A percentile compares a stretch with the other conserved stretches of the same genome.
Evolutionary conservation across 176 grass and related monocot genomes (phyloP).

Genomic region (Guadua angustifolia): DNA sequence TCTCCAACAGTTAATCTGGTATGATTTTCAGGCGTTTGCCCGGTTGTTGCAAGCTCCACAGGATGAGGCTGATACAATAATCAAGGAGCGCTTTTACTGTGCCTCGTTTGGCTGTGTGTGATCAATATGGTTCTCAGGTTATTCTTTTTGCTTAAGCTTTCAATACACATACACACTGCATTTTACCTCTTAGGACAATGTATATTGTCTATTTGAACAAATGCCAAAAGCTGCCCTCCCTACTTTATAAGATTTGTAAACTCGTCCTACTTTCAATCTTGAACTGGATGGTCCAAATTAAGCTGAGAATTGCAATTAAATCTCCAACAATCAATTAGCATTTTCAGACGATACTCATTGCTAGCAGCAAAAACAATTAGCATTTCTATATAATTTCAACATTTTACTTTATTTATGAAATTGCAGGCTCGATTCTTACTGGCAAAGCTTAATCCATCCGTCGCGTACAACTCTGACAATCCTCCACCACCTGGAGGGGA

Average conservation of each 20-base stretch:
- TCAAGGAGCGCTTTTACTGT: conserved; percentile 85
- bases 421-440: conserved; percentile 87
- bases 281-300: not conserved
- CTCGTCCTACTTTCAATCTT: not conserved
- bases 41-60: conserved; percentile 77
- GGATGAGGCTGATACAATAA: conserved; percentile 78
- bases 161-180: not conserved
- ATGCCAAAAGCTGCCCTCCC: not conserved
- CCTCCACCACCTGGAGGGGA: conserved; percentile 74
- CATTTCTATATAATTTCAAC: not conserved
- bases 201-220: not conserved
- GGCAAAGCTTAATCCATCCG: conserved; percentile 90
- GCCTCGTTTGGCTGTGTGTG: conserved; percentile 86
- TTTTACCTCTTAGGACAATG: not conserved
- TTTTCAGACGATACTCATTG: not conserved
- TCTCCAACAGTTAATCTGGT: conserved; percentile 3
- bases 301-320: conserved; percentile 19
- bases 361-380: not conserved
- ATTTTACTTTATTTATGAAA: conserved; percentile 28
- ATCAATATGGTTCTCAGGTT: conserved; percentile 98
- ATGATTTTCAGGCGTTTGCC: conserved; percentile 69
- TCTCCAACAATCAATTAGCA: not conserved
- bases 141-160: conserved; percentile 24
- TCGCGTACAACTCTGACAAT: conserved; percentile 76
- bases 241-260: not conserved